Base-by-base conservation (phyloP, 1,284 basidiomycete genomes). In the Mrakiaceae sp. region DNA sequence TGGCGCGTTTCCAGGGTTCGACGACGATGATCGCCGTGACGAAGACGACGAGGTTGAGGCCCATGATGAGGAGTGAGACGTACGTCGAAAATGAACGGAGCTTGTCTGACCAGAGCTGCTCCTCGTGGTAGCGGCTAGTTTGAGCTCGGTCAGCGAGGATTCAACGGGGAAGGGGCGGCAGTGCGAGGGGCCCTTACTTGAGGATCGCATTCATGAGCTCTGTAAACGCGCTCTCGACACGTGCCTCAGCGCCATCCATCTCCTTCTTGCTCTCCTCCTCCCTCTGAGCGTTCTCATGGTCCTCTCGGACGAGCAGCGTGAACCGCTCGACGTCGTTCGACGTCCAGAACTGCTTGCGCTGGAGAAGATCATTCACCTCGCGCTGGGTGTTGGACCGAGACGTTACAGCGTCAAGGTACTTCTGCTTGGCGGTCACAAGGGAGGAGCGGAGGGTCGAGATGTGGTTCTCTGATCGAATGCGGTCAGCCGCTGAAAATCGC, bases 71-170 rank as follows among this genome's bases (percentile, higher is more conserved):
- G 66, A 96, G 79, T 56, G 86, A 87, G 1, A 90, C 91, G 74
- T 94, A 95, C 5, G 92, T 95, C 64, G 88, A 89, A 53, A 89
- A 87, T 69, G 88, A 90, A 52, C 93, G 83, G 68, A 97, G 95
- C 78, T 97, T 97, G 79, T 97, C 93, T 67, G 88, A 91, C 93
- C 93, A 97, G 5, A 95, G 85, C 75, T 97, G 93, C 74, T 96
- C 93, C 76, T 96, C 93, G 77, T 97, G 93, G 74, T 97, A 97
- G 44, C 92, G 72, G 60, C 75, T 84, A 27, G 27, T 27, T 27
- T 27, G 27, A 27, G 27, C 27, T 27, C 27, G 27, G 27, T 27
- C 27, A 27, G 27, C 27, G 64, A 8, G 3, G 14, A 44, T 3
- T 9, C n/a, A 58, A 27, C 4, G 42, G 48, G 46, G 16, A 27